phyloP scores from a whole-genome alignment of 441 rosid genomes.

The Lepidium campestre region DNA sequence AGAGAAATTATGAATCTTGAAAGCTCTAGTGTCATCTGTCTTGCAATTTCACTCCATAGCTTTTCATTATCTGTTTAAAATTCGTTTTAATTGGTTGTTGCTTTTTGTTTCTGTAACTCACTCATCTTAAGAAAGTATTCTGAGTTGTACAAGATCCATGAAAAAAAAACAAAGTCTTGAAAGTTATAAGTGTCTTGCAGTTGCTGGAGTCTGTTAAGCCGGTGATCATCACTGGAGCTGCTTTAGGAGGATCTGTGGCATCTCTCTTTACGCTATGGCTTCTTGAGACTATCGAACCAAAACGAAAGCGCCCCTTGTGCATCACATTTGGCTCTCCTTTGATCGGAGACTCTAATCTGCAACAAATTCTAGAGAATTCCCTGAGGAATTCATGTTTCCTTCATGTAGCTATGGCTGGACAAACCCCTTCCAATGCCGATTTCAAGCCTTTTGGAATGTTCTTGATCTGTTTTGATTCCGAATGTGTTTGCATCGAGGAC shows the following conservation, averaged over 20 bases:
- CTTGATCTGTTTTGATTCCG: constrained; percentile 43
- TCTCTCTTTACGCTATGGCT: constrained; percentile 62
- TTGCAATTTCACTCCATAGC: not conserved
- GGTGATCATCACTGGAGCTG: constrained; percentile 51
- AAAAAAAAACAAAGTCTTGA: not conserved
- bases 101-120: not conserved
- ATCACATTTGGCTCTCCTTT: constrained; percentile 68
- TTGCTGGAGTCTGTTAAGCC: constrained; percentile 2
- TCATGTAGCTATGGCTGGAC: constrained; percentile 40
- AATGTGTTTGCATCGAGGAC: constrained; percentile 41
- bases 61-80: not conserved
- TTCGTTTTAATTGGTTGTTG: not conserved
- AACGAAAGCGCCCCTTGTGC: constrained; percentile 41
- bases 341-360: constrained; percentile 41
- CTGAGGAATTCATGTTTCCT: constrained; percentile 58
- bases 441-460: constrained; percentile 57
- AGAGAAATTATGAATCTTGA: not conserved
- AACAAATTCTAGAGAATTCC: constrained; percentile 31
- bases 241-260: constrained; percentile 65
- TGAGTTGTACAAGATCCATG: not conserved
- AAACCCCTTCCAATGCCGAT: constrained; percentile 1
- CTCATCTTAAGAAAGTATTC: not conserved
- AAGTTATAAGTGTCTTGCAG: not conserved
- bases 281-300: constrained; percentile 33
- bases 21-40: not conserved